Percentiles rank a stretch among this genome's conserved stretches.
Conservation (phyloP, 495 filamentous ascomycete species). For the Xylaria acuta region DNA sequence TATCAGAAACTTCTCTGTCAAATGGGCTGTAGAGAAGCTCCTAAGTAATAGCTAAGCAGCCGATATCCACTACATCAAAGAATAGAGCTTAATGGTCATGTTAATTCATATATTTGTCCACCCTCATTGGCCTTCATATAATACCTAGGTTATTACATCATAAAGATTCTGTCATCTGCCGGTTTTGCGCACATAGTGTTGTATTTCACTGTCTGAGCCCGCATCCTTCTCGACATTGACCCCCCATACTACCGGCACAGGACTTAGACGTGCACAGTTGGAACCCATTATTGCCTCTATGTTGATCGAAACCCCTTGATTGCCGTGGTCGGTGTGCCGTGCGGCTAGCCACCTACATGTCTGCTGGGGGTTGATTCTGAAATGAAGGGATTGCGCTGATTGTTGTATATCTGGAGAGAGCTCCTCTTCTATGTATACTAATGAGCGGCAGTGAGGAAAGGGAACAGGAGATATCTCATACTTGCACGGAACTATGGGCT, state of each 20-base stretch:
- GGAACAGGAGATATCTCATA: background rate
- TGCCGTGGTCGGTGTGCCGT: too few relatives aligned
- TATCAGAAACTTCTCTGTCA: slow-evolving; percentile 88
- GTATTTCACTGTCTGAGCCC: background rate
- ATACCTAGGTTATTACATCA: background rate
- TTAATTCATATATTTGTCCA: background rate
- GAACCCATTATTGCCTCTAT: too few relatives aligned
- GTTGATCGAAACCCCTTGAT: too few relatives aligned
- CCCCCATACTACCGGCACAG: background rate
- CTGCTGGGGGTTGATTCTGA: too few relatives aligned
- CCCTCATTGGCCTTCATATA: background rate
- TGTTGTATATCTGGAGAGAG: too few relatives aligned
- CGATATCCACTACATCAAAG: background rate
- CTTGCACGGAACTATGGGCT: background rate
- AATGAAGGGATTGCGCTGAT: too few relatives aligned
- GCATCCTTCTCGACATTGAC: background rate
- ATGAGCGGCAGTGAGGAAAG: too few relatives aligned
- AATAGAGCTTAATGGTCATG: background rate
- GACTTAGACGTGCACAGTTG: too few relatives aligned
- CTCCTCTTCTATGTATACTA: too few relatives aligned
- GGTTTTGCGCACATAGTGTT: background rate
- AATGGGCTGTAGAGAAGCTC: slow-evolving; percentile 82
- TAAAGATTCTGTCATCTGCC: background rate
- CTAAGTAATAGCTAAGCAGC: slow-evolving; percentile 54
- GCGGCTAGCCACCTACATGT: too few relatives aligned